phyloP scores from a whole-genome alignment of 1,284 basidiomycete genomes.

The Somion occarium region DNA sequence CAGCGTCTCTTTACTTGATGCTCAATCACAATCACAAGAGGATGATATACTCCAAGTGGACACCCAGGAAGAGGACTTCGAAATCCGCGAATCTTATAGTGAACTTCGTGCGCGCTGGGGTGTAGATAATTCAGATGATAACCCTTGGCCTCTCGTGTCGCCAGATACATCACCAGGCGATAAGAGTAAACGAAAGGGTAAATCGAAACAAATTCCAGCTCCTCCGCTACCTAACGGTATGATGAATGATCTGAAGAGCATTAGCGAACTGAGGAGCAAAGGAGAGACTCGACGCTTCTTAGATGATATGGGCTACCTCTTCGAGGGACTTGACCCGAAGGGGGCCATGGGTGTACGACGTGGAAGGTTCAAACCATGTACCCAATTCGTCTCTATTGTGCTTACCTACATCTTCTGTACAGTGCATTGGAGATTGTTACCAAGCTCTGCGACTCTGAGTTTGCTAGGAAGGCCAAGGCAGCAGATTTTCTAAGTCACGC shows the following conservation, averaged over 20 bases:
- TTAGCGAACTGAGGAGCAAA: constrained; percentile 71
- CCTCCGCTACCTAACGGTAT: constrained; percentile 41
- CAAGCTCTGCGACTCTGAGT: constrained; percentile 69
- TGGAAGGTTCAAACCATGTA: constrained; percentile 48
- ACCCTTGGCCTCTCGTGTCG: constrained; percentile 39
- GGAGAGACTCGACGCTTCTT: constrained; percentile 75
- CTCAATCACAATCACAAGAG: constrained; percentile 16
- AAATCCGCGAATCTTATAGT: constrained; percentile 61
- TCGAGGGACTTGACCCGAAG: constrained; percentile 63
- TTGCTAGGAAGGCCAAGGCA: constrained; percentile 67
- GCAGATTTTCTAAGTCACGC: constrained; percentile 63
- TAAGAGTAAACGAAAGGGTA: constrained; percentile 28
- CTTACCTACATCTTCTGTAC: too few relatives aligned
- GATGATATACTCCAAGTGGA: constrained; percentile 15
- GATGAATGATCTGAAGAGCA: constrained; percentile 74
- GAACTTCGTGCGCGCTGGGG: constrained; percentile 68
- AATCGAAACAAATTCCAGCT: constrained; percentile 22
- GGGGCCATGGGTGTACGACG: constrained; percentile 53
- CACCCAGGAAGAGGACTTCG: constrained; percentile 48
- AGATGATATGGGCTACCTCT: constrained; percentile 77
- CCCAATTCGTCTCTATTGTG: constrained; percentile 4
- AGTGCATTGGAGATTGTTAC: constrained; percentile 72
- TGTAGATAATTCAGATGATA: constrained; percentile 70
- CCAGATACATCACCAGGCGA: constrained; percentile 20
- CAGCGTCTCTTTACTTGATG: constrained; percentile 19